Evolutionary conservation across 2,329 filamentous ascomycete species (phyloP), one percentile per base, ranked within the genome.

Genomic region (Penicillium sumatraense): DNA sequence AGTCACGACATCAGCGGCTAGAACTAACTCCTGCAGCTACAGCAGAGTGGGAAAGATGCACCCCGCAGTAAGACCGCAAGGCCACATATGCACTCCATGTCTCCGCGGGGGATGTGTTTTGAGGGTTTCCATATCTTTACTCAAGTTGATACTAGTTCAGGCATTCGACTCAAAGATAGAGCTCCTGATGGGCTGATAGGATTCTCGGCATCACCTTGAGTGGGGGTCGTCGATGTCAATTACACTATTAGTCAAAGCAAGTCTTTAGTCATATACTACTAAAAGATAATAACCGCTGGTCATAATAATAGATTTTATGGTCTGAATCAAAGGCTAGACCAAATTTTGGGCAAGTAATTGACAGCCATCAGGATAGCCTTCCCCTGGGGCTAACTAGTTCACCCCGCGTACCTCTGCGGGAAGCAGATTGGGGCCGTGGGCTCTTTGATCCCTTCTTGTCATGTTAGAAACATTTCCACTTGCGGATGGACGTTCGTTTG

Each of bases 1-100:
- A 53, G 38, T 62, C 53, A 54, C 60, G 59, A 49, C 51, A 51
- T 40, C 36, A 40, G 36, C 36, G 20, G 50, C 49, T 49, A 41
- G 36, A 9, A 9, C 36, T 18, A 36, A n/a, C 33, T 36, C n/a
- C 14, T 36, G 14, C 11, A 38, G 16, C 20, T 38, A 20, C 35
- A 38, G 14, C n/a, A 26, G 45, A 29, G 51, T 46, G 47, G 49
- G 40, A 51, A 49, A 48, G 49, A 54, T 58, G 61, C 58, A 65
- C 63, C 63, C 63, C 63, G 63, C 63, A 64, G 57, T 60, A 47
- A 36, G 14, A 31, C n/a, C 31, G 4, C 16, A 20, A 8, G 23
- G 42, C 38, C 16, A 31, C 31, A 51, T 29, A 44, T 45, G 41
- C 11, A 41, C 41, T 24, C 29, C 29, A 33, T 27, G 16, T 46